Conservation (phyloP, 257 asterid genomes). For the Capsicum chinense region DNA sequence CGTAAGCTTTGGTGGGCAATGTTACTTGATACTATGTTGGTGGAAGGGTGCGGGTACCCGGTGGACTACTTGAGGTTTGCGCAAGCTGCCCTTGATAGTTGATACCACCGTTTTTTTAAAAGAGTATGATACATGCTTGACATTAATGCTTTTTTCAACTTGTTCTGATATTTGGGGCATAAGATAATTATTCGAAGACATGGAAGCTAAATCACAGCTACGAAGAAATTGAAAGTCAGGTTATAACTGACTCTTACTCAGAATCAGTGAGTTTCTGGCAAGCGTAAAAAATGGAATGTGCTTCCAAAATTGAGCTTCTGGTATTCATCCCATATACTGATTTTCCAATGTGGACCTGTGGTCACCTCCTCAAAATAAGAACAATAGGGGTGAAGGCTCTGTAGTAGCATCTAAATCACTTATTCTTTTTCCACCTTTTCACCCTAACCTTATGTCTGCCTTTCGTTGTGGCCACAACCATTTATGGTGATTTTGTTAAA, state of each 20-base stretch:
- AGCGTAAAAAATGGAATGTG: background rate
- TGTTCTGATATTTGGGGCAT: background rate
- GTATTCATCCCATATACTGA: background rate
- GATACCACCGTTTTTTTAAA: background rate
- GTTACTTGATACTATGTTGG: background rate
- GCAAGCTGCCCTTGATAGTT: background rate
- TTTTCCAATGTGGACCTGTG: background rate
- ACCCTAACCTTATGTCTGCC: background rate
- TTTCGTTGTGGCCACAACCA: background rate
- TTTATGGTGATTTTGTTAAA: background rate
- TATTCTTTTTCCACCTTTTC: conserved; percentile 11
- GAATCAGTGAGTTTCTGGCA: background rate
- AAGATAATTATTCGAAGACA: background rate
- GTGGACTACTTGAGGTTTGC: background rate
- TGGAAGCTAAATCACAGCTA: background rate
- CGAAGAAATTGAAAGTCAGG: background rate
- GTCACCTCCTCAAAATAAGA: background rate
- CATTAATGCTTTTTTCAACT: background rate
- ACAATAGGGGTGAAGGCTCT: conserved; percentile 4
- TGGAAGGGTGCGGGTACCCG: background rate
- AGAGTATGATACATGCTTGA: background rate
- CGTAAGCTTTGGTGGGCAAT: background rate
- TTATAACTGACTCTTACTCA: background rate
- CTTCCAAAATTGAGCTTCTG: background rate
- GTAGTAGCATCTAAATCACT: background rate